Evolutionary conservation across 2,329 filamentous ascomycete species (phyloP), one percentile per base, ranked within the genome.

Genomic region (Thielaviopsis musarum): DNA sequence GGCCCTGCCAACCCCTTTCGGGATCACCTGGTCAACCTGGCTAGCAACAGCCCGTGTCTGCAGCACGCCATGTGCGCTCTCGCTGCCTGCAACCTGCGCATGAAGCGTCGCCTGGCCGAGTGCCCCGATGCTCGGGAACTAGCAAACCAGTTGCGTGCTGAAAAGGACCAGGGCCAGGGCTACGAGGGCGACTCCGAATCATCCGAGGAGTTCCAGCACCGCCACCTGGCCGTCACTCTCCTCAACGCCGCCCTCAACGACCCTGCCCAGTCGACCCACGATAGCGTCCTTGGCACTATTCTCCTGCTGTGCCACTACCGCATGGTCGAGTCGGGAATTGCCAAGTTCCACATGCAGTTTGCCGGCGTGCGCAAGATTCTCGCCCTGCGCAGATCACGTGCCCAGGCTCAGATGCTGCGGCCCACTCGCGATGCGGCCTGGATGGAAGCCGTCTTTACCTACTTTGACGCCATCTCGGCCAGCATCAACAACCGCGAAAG

Each of bases 361-460:
- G 89, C 89, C 0, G 91, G 91, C 0, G 90, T 96, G 48, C 91
- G 90, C 72, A 94, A 94, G 74, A 82, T 97, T 34, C 78, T 96
- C 12, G 81, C 84, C 3, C 81, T 95, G 73, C 80, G 90, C 61
- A 80, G 87, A 61, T 63, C 67, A 3, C 80, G 85, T 64, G 69
- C 72, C 3, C 74, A 74, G 22, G 30, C 48, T 30, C 65, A 66
- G 38, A 61, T 66, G 30, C 61, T 56, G 52, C 81, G 68, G 71
- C 77, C 68, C 66, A 82, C 66, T 70, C 80, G 82, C 56, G 87
- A 90, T 62, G 86, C 88, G 61, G 82, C 84, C 13, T 96, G 91
- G 91, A 91, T 95, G 74, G 88, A 94, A 66, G 84, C 88, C 51
- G 83, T 95, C 65, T 96, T 96, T 67, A 93, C 88, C 38, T 95